Evolutionary conservation across 2,329 filamentous ascomycete species (phyloP), one percentile per base, ranked within the genome.

Genomic region (Colletotrichum lindemuthianum): DNA sequence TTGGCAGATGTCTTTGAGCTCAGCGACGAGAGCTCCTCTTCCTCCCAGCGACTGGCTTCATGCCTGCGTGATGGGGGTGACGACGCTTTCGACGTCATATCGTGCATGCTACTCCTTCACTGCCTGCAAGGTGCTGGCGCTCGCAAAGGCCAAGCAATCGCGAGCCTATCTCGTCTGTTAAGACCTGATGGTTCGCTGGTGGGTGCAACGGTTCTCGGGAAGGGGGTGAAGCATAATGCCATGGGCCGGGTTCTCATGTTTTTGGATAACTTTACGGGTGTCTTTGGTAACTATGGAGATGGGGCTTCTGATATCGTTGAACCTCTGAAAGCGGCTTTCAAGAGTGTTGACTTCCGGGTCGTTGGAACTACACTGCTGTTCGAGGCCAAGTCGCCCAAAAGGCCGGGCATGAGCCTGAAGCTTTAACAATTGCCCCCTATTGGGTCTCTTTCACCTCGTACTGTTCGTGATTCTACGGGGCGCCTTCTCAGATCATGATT

Each of bases 191-290:
- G 57, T 10, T 48, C 44, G 7, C 12, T 59, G 5, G 33, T 59
- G 6, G 48, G 57, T 12, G 48, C 57, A 13, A 53, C 57, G 7
- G 57, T 53, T 5, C 34, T 59, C 8, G 57, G 57, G n/a, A 16
- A 12, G 11, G 49, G 40, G 11, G 48, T 53, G 9, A 52, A 37
- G 16, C 57, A 53, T 16, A 53, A 59, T 6, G 2, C 15, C 10
- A 39, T 59, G 34, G 48, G 48, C n/a, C 44, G 11, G 33, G 24
- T 53, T 13, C 48, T 59, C 9, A 52, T 59, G 40, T 53, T 44
- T 37, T 6, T 33, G 33, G n/a, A 59, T 43, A 59, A 53, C 16
- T 34, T 59, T 5, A 15, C 41, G 4, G 57, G 48, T 12, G 15
- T 59, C 10, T 59, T 59, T 32, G 37, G 41, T 1, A 59, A 52